Evolutionary conservation across 129 eudicot genomes (phyloP).

Genomic region (Artemisia argyi): DNA sequence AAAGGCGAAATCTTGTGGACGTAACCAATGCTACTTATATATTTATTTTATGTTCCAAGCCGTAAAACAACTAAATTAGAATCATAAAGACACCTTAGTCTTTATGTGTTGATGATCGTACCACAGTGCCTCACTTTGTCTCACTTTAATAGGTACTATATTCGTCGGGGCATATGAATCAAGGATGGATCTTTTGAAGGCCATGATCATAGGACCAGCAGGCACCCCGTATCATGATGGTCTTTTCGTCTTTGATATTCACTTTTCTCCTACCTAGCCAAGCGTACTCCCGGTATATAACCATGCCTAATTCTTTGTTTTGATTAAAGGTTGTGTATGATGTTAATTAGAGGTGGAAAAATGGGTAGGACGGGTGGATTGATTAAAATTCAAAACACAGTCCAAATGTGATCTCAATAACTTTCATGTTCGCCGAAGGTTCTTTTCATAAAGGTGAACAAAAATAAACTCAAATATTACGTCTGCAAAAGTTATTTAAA

Average conservation of each 20-base stretch:
- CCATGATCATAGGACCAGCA: constrained; percentile 69
- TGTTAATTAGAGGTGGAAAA: neutral
- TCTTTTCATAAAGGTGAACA: no score
- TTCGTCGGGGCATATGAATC: constrained; percentile 67
- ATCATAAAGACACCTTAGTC: neutral
- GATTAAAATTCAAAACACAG: neutral
- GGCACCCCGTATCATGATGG: constrained; percentile 95
- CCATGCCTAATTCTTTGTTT: neutral
- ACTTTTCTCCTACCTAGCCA: constrained; percentile 58
- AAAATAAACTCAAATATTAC: no score
- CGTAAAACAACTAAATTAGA: neutral
- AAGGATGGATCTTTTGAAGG: constrained; percentile 83
- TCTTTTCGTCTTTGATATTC: constrained; percentile 28
- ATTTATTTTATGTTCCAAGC: no score
- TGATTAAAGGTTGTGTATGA: no score
- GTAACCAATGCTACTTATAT: neutral
- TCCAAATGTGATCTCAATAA: no score
- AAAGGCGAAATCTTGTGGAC: neutral
- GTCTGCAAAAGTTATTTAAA: no score
- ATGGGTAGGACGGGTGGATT: neutral
- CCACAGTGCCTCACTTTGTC: neutral
- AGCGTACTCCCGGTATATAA: constrained; percentile 56
- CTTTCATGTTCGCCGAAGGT: no score
- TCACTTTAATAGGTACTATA: constrained; percentile 43
- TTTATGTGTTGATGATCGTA: neutral